These are phyloP conservation scores for Phytophthora ohioensis DNA, from an alignment of 352 stramenopile genomes.

Conservation along the genomic window DNA sequence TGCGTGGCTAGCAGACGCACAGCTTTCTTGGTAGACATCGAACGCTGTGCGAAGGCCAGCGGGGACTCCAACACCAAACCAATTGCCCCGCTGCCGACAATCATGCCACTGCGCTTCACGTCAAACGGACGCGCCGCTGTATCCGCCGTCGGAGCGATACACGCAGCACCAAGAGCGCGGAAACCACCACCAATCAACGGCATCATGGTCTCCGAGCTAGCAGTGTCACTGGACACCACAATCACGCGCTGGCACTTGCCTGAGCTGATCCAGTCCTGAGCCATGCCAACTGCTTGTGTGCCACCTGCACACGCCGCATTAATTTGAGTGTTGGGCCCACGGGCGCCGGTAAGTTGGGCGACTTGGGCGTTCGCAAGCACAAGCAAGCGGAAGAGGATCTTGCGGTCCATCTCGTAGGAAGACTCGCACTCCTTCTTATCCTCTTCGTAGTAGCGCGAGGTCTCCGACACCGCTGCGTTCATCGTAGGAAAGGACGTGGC, in stretches of 20 bases:
- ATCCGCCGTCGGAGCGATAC: constrained; percentile 76
- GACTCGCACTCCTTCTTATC: constrained; percentile 15
- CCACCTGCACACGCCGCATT: constrained; percentile 97
- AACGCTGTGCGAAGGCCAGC: constrained; percentile 38
- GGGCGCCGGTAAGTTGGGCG: constrained; percentile 94
- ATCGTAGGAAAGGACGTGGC: constrained; percentile 96
- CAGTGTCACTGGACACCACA: constrained; percentile 95
- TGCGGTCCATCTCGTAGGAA: constrained; percentile 95
- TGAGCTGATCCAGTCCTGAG: constrained; percentile 94
- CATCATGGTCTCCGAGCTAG: constrained; percentile 90
- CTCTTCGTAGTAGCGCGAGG: constrained; percentile 76
- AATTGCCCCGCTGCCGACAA: constrained; percentile 93
- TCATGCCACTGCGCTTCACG: constrained; percentile 93
- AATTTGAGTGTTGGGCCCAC: constrained; percentile 96
- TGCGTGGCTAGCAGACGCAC: constrained; percentile 93
- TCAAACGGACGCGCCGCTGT: constrained; percentile 94
- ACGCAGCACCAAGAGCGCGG: constrained; percentile 93
- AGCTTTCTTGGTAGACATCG: constrained; percentile 15
- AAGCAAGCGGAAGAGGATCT: constrained; percentile 97
- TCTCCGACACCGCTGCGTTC: constrained; percentile 93
- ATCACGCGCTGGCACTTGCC: constrained; percentile 94
- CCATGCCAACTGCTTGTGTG: constrained; percentile 93
- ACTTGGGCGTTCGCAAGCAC: constrained; percentile 97
- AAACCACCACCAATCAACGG: constrained; percentile 96
- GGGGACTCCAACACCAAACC: constrained; percentile 81